Conservation (phyloP, 1,284 basidiomycete genomes). For the Ganoderma multipileum region DNA sequence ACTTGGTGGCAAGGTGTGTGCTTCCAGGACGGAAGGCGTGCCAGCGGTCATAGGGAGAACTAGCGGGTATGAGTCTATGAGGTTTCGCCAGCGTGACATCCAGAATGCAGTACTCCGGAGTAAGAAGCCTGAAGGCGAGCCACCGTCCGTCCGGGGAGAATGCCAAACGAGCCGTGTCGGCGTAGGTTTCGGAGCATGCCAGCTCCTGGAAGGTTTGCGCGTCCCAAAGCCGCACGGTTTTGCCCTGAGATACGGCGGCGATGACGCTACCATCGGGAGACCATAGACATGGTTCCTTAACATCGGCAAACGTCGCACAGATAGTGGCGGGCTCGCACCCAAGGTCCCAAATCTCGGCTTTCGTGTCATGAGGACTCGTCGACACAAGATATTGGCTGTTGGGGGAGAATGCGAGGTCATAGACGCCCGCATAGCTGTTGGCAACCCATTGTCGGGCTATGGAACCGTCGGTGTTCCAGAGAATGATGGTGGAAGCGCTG, state of each 20-base stretch:
- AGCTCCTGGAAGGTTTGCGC: neutral
- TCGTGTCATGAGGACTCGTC: too few relatives aligned
- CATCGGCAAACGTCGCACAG: neutral
- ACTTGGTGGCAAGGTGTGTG: too few relatives aligned
- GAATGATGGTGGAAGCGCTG: neutral
- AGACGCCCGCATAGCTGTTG: neutral
- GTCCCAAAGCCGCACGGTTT: neutral
- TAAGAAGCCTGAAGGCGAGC: neutral
- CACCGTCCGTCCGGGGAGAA: neutral
- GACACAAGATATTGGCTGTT: neutral
- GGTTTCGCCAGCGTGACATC: neutral
- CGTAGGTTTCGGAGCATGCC: constrained; percentile 8
- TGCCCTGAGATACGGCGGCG: neutral
- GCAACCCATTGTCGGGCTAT: neutral
- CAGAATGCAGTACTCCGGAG: neutral
- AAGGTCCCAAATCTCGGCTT: neutral
- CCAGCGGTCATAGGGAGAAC: too few relatives aligned
- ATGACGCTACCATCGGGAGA: neutral
- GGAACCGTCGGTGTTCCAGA: neutral
- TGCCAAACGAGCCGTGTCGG: neutral
- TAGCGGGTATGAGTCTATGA: too few relatives aligned
- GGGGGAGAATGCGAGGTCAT: neutral
- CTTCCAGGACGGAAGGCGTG: too few relatives aligned
- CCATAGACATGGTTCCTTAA: neutral
- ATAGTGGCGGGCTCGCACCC: neutral